Evolutionary conservation across 306 rosid genomes (phyloP), one percentile per base, ranked within the genome.

Genomic region (Nissolia schottii): DNA sequence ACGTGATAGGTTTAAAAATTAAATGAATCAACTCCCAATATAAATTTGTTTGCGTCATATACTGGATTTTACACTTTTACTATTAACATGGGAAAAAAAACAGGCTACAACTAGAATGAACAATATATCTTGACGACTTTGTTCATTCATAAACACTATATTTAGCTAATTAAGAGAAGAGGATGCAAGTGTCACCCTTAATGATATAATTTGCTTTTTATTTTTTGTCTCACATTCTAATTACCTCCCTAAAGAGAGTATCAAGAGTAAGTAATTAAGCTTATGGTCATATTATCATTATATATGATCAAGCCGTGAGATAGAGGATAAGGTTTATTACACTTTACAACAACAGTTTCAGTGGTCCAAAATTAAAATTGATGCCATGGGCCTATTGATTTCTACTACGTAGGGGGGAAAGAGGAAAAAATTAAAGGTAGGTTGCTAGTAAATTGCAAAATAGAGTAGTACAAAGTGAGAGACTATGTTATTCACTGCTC

Each of bases 401-500:
- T n/a, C n/a, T n/a, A n/a, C 56, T 57, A 51, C 50, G 58, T 48
- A 45, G 50, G 43, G 75, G 43, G n/a, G n/a, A n/a, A n/a, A 16
- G 24, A 60, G 28, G 37, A 68, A 62, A 68, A 51, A 68, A 59
- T 14, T 43, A 59, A 64, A 37, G 12, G n/a, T n/a, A n/a, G n/a
- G n/a, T n/a, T n/a, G 46, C 57, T 35, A 27, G 59, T 15, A 50
- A 63, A 51, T 70, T 71, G 78, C 53, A 64, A 58, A 64, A 40
- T 49, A 69, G 62, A 81, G 73, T 72, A 81, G 73, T 72, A 79
- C 56, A 19, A 53, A 67, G 71, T 73, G 80, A 69, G 80, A 69
- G 84, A 67, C 67, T 61, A 53, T 58, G 71, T 64, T 71, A 54
- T 76, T 66, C 70, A 62, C 65, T 55, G 74, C 46, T 56, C 56